Evolutionary conservation across 2,329 filamentous ascomycete genomes (phyloP).

Genomic region (Knoxdaviesia proteae): DNA sequence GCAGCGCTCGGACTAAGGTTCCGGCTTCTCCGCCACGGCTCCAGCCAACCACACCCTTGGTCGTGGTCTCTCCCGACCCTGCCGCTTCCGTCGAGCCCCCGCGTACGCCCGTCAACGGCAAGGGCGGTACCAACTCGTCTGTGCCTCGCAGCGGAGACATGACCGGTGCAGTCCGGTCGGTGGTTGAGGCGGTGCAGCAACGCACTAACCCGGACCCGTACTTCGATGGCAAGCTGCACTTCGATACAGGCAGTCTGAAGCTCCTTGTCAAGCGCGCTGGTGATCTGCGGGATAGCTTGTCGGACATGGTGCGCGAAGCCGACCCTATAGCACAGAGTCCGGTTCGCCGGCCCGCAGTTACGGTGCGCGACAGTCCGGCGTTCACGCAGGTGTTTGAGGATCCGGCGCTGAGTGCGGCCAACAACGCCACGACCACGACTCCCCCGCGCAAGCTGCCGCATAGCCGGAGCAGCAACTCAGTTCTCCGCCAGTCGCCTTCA

Average conservation of each 20-base stretch:
- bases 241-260: constrained; percentile 48
- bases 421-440: constrained; percentile 13
- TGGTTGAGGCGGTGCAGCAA: constrained; percentile 44
- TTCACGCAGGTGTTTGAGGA: constrained; percentile 47
- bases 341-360: constrained; percentile 27
- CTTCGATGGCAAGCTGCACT: constrained; percentile 33
- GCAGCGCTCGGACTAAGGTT: too few relatives aligned
- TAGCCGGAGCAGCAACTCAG: constrained; percentile 32
- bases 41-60: too few relatives aligned
- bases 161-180: constrained; percentile 33
- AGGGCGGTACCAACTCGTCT: not conserved
- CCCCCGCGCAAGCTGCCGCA: constrained; percentile 28
- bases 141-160: constrained; percentile 15
- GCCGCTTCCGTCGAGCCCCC: constrained; percentile 13
- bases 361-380: constrained; percentile 34
- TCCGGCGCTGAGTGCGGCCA: constrained; percentile 16
- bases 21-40: too few relatives aligned
- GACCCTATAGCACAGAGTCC: constrained; percentile 26
- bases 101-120: constrained; percentile 18
- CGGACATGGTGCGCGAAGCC: constrained; percentile 35
- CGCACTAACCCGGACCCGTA: constrained; percentile 21
- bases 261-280: constrained; percentile 42
- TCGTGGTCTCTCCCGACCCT: too few relatives aligned
- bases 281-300: constrained; percentile 35
- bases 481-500: constrained; percentile 22